Evolutionary conservation across 2,329 filamentous ascomycete genomes (phyloP).

Genomic region (Daldinia sp.): DNA sequence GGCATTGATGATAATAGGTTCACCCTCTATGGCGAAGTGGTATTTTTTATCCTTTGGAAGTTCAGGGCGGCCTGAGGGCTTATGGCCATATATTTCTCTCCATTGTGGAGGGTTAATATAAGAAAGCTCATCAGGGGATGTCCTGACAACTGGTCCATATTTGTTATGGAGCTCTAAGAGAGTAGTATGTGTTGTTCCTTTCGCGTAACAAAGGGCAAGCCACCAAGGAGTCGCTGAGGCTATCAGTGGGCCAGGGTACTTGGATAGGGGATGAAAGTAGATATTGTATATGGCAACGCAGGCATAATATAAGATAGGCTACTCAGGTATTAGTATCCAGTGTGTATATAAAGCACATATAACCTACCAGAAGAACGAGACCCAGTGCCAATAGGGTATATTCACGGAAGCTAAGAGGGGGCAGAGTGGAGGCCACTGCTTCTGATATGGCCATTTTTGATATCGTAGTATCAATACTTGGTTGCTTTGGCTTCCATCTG

Average conservation of each 20-base stretch:
- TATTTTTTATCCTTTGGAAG: background rate
- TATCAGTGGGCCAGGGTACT: background rate
- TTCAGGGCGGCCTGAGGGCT: background rate
- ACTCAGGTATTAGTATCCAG: background rate
- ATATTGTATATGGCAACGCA: background rate
- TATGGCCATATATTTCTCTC: background rate
- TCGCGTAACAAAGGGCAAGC: background rate
- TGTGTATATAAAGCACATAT: background rate
- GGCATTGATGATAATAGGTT: slow-evolving; percentile 23
- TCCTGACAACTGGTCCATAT: background rate
- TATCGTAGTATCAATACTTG: background rate
- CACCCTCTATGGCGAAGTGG: background rate
- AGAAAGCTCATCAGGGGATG: background rate
- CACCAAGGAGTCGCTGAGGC: background rate
- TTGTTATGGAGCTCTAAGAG: background rate
- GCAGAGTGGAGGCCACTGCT: background rate
- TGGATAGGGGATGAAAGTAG: background rate
- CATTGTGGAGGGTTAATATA: background rate
- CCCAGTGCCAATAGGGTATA: background rate
- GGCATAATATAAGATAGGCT: background rate
- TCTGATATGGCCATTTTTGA: background rate
- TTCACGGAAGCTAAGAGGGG: background rate
- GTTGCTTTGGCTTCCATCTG: background rate
- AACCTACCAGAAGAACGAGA: background rate
- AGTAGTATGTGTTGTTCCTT: background rate